Base-by-base conservation (phyloP, 2,329 filamentous ascomycete genomes). In the Knoxdaviesia proteae region DNA sequence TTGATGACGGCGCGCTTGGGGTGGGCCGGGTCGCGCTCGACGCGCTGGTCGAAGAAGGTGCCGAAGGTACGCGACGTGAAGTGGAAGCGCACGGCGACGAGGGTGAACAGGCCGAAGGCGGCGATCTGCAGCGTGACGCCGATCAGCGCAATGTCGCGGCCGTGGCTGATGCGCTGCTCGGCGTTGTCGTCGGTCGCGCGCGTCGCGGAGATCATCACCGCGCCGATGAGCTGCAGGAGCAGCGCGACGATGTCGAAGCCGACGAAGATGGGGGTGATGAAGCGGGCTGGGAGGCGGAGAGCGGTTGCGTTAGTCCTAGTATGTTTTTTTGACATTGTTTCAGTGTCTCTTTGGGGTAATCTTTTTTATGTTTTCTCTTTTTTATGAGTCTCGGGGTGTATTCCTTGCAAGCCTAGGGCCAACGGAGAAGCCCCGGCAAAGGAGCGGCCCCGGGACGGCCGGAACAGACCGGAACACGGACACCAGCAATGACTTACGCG, bases 11-110 rank as follows among this genome's bases (percentile, higher is more conserved):
- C 39, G 9, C n/a, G 7, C 20, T 20, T 20, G 20, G 20, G 20
- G 30, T n/a, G 30, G 9, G 8, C 6, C 36, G 31, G 8, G 10
- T 43, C 31, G 7, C 41, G 29, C 4, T 11, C n/a, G 34, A 44
- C 35, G 6, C 34, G 42, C 37, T 9, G 37, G 33, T 40, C 42
- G 29, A 31, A 44, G 34, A 37, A 37, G 5, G 6, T 30, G 6
- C 7, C 33, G 31, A 44, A 44, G 38, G 20, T 37, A 6, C 6
- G 4, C 1, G 61, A 63, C 5, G 58, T 61, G 42, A 65, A 64
- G 47, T 66, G 61, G 48, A 68, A 68, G 6, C 64, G 59, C 3
- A 58, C 52, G 1, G 64, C 63, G 5, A 65, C 52, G 31, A 68
- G 44, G 5, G 56, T 57, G 44, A 68, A 68, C 3, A 68, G 51